Percentiles rank a stretch among this genome's conserved stretches.
Conservation (phyloP, 352 stramenopile species). For the Thraustochytrium striatum region DNA sequence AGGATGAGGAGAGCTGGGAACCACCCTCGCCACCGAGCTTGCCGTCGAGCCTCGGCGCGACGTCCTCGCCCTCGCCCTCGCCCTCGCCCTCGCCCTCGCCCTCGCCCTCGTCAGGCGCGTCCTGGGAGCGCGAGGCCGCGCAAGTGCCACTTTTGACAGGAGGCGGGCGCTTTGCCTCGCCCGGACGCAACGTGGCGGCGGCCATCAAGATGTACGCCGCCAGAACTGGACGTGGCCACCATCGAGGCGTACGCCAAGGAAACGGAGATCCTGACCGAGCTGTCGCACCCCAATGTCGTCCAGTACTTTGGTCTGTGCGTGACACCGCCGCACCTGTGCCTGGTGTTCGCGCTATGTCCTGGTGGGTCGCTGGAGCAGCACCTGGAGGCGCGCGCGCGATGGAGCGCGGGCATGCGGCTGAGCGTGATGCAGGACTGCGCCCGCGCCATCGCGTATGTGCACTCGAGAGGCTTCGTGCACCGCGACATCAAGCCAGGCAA, state of each 20-base stretch:
- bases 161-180: too few species aligned
- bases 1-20: too few species aligned
- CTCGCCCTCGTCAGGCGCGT: too few species aligned
- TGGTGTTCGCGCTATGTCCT: neutral
- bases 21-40: too few species aligned
- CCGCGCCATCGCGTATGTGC: conserved; percentile 65
- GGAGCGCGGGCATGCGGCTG: conserved; percentile 50
- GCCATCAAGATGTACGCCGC: neutral
- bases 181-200: neutral
- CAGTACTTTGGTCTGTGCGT: neutral
- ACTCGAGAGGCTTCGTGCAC: conserved; percentile 67
- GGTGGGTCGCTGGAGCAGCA: neutral
- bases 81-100: too few species aligned
- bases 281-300: neutral
- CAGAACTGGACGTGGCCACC: neutral
- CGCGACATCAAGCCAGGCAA: conserved; percentile 68
- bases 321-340: neutral
- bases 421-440: conserved; percentile 67
- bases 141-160: too few species aligned
- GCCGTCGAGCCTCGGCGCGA: too few species aligned
- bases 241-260: neutral
- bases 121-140: too few species aligned
- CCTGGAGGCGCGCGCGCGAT: neutral
- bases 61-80: too few species aligned
- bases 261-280: neutral